Conservation (phyloP, 1,284 basidiomycete species). For the Moesziomyces antarcticus region DNA sequence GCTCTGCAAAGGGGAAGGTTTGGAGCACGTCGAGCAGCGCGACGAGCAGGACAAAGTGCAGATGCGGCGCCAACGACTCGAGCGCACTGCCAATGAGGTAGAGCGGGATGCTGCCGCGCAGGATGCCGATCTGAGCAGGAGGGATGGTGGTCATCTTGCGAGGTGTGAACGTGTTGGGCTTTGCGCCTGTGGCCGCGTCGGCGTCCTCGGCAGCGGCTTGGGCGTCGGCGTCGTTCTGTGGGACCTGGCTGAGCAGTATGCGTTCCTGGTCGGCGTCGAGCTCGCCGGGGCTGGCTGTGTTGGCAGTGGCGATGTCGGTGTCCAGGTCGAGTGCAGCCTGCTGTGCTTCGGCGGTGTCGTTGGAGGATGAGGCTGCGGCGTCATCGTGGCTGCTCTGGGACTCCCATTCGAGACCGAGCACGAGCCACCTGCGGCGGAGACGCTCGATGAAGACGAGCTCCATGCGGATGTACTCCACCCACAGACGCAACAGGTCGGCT, state of each 20-base stretch:
- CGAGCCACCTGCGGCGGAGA: slow-evolving; percentile 81
- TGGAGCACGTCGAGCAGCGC: slow-evolving; percentile 50
- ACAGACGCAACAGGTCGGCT: slow-evolving; percentile 56
- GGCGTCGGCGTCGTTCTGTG: slow-evolving; percentile 37
- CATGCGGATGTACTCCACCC: slow-evolving; percentile 78
- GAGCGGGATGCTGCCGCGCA: slow-evolving; percentile 55
- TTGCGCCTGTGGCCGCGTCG: slow-evolving; percentile 16
- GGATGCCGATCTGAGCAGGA: slow-evolving; percentile 51
- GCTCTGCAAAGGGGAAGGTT: slow-evolving; percentile 56
- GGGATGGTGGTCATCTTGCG: slow-evolving; percentile 36
- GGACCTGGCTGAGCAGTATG: slow-evolving; percentile 38
- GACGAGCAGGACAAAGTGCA: slow-evolving; percentile 52
- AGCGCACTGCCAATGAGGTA: slow-evolving; percentile 51
- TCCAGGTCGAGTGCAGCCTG: slow-evolving; percentile 36
- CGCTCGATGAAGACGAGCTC: slow-evolving; percentile 89
- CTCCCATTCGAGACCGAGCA: slow-evolving; percentile 74
- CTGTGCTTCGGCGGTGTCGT: slow-evolving; percentile 27
- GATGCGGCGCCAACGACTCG: slow-evolving; percentile 39
- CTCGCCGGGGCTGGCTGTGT: slow-evolving; percentile 1
- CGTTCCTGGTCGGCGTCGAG: slow-evolving; percentile 23
- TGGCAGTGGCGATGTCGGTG: slow-evolving; percentile 1
- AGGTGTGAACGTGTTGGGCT: slow-evolving; percentile 28
- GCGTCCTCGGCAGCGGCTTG: slow-evolving; percentile 4
- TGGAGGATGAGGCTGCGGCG: slow-evolving; percentile 4
- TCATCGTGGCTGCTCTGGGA: slow-evolving; percentile 1